Conservation (phyloP, 768 basidiomycete genomes). For the Suillus tomentosus region DNA sequence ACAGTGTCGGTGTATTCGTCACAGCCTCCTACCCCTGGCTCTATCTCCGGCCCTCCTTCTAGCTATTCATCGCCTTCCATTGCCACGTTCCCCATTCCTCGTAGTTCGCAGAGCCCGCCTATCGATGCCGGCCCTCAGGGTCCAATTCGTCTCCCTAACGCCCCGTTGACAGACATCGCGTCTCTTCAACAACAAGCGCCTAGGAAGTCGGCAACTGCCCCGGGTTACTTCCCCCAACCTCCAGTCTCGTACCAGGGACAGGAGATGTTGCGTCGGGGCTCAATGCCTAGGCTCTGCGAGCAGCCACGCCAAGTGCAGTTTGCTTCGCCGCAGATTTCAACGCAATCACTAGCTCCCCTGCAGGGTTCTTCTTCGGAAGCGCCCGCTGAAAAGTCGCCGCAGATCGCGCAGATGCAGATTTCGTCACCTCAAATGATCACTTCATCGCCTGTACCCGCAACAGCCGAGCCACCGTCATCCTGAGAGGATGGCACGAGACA, state of each 20-base stretch:
- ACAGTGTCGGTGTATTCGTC: conserved; percentile 36
- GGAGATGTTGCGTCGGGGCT: conserved; percentile 32
- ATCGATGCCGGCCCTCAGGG: conserved; percentile 46
- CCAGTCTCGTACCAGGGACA: conserved; percentile 29
- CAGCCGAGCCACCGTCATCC: conserved; percentile 24
- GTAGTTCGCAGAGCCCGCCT: conserved; percentile 52
- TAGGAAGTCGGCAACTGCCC: conserved; percentile 35
- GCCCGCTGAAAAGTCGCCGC: conserved; percentile 26
- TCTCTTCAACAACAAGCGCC: conserved; percentile 44
- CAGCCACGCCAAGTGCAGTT: conserved; percentile 30
- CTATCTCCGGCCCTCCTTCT: conserved; percentile 61
- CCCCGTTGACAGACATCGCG: conserved; percentile 70
- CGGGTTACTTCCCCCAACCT: conserved; percentile 36
- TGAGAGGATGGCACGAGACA: conserved; percentile 16
- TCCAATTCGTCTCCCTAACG: conserved; percentile 70
- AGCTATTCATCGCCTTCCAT: conserved; percentile 68
- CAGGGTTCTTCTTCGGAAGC: conserved; percentile 30
- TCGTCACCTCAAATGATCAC: conserved; percentile 30
- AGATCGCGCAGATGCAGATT: conserved; percentile 20
- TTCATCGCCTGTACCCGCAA: conserved; percentile 19
- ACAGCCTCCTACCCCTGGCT: conserved; percentile 36
- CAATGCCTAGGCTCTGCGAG: conserved; percentile 24
- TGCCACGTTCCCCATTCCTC: conserved; percentile 60
- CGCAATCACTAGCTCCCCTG: conserved; percentile 28
- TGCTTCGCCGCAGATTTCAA: conserved; percentile 33